These are phyloP conservation scores for Leucoagaricus sp. DNA, from an alignment of 1,284 basidiomycete genomes.

Conservation along the genomic window DNA sequence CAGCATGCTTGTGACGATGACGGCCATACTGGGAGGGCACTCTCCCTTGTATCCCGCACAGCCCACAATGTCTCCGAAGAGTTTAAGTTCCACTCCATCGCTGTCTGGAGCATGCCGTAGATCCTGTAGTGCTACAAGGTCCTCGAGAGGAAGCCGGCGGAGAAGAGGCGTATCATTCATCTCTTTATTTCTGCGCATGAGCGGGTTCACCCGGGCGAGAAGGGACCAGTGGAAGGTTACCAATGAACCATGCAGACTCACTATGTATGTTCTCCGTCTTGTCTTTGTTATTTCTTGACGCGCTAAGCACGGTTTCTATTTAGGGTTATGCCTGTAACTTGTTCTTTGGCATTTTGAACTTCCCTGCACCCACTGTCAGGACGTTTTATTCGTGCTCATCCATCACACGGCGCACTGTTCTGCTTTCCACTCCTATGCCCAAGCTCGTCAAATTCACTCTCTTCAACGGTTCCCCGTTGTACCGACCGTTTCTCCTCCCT, in stretches of 20 bases:
- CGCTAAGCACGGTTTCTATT: background rate
- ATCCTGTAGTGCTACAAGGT: constrained; percentile 21
- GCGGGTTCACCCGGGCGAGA: constrained; percentile 10
- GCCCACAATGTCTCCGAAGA: constrained; percentile 25
- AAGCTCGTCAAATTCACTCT: too few species aligned
- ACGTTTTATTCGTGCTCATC: constrained; percentile 16
- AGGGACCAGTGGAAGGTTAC: background rate
- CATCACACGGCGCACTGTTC: constrained; percentile 8
- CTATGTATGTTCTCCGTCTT: background rate
- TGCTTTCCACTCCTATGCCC: constrained; percentile 20
- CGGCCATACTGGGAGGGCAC: constrained; percentile 29
- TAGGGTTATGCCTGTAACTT: constrained; percentile 16
- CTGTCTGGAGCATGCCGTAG: constrained; percentile 23
- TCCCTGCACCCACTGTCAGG: constrained; percentile 15
- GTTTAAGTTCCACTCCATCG: constrained; percentile 28
- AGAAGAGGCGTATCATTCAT: constrained; percentile 24
- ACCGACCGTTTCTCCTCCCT: too few species aligned
- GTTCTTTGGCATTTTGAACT: constrained; percentile 15
- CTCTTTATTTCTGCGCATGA: constrained; percentile 24
- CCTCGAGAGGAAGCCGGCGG: constrained; percentile 18
- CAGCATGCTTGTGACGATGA: constrained; percentile 33
- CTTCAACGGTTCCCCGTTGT: too few species aligned
- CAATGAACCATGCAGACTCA: constrained; percentile 2
- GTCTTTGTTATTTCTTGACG: background rate
- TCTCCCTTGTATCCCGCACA: constrained; percentile 30